A percentile compares a stretch with the other conserved stretches of the same genome.
Conservation (phyloP, 495 filamentous ascomycete species). For the Thermothielavioides terrestris region DNA sequence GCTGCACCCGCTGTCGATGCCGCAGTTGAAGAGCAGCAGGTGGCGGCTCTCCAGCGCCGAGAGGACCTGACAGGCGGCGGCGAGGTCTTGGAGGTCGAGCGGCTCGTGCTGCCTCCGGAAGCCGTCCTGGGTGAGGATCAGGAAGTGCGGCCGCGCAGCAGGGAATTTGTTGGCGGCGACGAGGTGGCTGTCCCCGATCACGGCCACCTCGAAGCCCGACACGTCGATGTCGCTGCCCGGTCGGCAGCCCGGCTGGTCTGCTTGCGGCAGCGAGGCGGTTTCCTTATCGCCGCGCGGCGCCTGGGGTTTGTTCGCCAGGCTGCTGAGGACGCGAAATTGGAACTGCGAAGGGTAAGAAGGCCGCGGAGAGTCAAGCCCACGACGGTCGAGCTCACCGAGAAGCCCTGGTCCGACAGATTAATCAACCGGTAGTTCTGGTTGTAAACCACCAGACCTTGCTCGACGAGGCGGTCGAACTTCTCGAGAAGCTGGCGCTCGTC, state of each 20-base stretch:
- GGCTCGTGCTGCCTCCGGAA: slow-evolving; percentile 27
- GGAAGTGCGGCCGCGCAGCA: slow-evolving; percentile 31
- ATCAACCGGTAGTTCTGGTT: not conserved
- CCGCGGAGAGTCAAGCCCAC: not conserved
- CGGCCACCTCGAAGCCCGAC: slow-evolving; percentile 12
- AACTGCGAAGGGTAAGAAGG: not conserved
- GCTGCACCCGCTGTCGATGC: slow-evolving; percentile 30
- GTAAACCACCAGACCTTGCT: slow-evolving; percentile 3
- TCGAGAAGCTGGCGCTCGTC: not conserved
- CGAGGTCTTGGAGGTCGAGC: slow-evolving; percentile 10
- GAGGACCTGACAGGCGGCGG: slow-evolving; percentile 4
- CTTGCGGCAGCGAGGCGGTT: not conserved
- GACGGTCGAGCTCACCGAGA: not conserved
- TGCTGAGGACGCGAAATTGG: slow-evolving; percentile 15
- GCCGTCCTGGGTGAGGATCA: slow-evolving; percentile 34
- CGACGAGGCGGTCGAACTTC: slow-evolving; percentile 4
- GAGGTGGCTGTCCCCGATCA: slow-evolving; percentile 22
- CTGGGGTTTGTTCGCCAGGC: slow-evolving; percentile 8
- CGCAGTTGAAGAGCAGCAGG: slow-evolving; percentile 33
- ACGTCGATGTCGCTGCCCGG: slow-evolving; percentile 24
- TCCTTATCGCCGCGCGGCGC: not conserved
- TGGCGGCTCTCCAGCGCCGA: not conserved
- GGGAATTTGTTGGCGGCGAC: slow-evolving; percentile 36
- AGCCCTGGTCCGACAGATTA: not conserved
- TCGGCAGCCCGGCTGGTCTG: slow-evolving; percentile 3